Base-by-base conservation (phyloP, 371 early-diverging fungal species). In the Mortierella sp. region DNA sequence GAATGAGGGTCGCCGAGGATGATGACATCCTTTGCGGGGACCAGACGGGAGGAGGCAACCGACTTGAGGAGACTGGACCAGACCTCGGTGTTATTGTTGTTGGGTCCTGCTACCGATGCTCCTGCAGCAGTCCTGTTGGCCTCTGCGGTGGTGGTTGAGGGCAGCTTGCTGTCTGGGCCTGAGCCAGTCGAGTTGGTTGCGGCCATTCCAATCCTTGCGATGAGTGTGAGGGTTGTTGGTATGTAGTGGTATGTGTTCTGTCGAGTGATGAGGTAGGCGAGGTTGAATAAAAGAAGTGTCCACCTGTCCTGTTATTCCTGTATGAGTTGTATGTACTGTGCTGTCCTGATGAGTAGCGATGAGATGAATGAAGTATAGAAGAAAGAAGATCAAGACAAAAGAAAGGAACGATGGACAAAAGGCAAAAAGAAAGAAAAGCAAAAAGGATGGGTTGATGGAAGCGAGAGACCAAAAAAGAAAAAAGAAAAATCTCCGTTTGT, bases 21-120 rank as follows among this genome's bases (percentile, higher is more conserved):
- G 71, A 96, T 85, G 34, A 95, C 88, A 77, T 88, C 92, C 79
- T 93, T 94, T 16, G 90, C 87, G 19, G 92, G 92, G 4, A 92
- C 90, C 58, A 90, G 87, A 84, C 91, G 92, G 29, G 94, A 89
- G 65, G 94, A 90, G n/a, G 93, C 91, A 4, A 92, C 94, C 34
- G 90, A 89, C 64, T 90, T 87, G 61, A 96, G 87, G 47, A 94
- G 92, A 47, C 91, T 87, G 37, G 93, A 92, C 96, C 96, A 96
- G 68, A 95, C 93, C 44, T 92, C 93, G 40, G 75, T 77, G 41
- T 58, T 70, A 39, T 11, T 71, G 68, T 34, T 48, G 67, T n/a
- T 55, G 61, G 55, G 24, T 64, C 70, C 52, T 68, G 45, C 26
- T 39, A 66, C 31, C 47, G 64, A 2, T n/a, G 53, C 41, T 78